Percentiles rank a stretch among this genome's conserved stretches.
Evolutionary conservation across 345 rosid genomes (phyloP).

Genomic region (Brassica cretica): DNA sequence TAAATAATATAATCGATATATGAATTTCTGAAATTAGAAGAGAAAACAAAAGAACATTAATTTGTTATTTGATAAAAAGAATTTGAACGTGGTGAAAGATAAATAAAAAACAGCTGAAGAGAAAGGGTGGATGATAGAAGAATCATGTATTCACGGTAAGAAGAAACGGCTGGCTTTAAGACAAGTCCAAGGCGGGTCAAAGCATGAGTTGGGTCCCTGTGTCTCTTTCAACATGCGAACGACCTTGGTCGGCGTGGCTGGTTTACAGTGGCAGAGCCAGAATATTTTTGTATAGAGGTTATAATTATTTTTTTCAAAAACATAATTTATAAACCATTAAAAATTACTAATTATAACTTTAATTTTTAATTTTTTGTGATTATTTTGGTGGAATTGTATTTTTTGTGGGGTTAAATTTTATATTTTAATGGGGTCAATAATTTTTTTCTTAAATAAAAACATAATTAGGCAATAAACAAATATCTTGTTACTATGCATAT

Average conservation of each 20-base stretch:
- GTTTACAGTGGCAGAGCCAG: background rate
- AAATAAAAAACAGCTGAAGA: background rate
- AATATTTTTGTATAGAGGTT: too few species aligned
- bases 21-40: background rate
- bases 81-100: conserved; percentile 1
- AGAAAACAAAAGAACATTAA: background rate
- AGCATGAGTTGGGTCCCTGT: conserved; percentile 21
- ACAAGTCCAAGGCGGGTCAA: conserved; percentile 26
- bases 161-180: conserved; percentile 16
- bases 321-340: too few species aligned
- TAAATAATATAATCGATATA: background rate
- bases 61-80: background rate
- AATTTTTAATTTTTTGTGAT: too few species aligned
- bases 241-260: conserved; percentile 35
- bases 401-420: background rate
- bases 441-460: too few species aligned
- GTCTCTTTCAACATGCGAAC: conserved; percentile 29
- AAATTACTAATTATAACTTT: too few species aligned
- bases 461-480: too few species aligned
- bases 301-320: too few species aligned
- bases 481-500: too few species aligned
- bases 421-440: too few species aligned
- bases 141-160: background rate
- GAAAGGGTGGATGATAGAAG: background rate
- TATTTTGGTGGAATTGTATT: too few species aligned